Base-by-base conservation (phyloP, 116 monocot species). In the Trichopus zeylanicus region DNA sequence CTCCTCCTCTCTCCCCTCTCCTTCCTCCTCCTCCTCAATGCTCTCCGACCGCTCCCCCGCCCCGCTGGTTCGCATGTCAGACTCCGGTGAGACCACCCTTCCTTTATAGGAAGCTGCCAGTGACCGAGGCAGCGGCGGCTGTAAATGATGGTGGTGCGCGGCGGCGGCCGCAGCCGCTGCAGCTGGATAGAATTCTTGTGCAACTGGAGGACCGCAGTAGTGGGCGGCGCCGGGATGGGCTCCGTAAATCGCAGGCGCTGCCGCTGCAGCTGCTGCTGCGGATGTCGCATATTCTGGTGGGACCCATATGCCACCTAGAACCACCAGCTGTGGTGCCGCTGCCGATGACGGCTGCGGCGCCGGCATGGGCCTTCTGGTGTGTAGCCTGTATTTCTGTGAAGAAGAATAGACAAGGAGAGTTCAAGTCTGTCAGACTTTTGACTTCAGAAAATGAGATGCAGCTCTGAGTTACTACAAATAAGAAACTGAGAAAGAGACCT, bases 251-350 rank as follows among this genome's bases (percentile, higher is more conserved):
- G 74, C 52, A 15, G 63, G 51, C 5, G 48, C 57, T 4, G 25
- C 70, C 12, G 38, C 76, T 10, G 72, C 70, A 0, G 74, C 63
- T 0, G 72, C 60, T 0, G 61, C 63, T 0, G 66, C 76, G 2
- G 78, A 51, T 4, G 89, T 52, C 21, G 89, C 91, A 56, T 83
- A 86, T 37, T 86, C 91, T 0, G 79, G 83, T 29, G 91, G 83
- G 33, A 91, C 83, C 91, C 91, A 91, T 33, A 91, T 91, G 49
- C 91, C 83, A 1, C 86, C 86, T 5, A 91, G 67, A 23, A 91
- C 83, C 37, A 91, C 67, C 23, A 86, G 77, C 55, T 80, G 91
- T 6, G 86, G 91, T 26, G 73, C 52, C 2, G 64, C 53, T 9
- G 67, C 49, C 3, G 75, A 20, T 1, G 64, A 13, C 6, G 46